phyloP scores from a whole-genome alignment of 148 eudicot genomes.

The Simmondsia chinensis region DNA sequence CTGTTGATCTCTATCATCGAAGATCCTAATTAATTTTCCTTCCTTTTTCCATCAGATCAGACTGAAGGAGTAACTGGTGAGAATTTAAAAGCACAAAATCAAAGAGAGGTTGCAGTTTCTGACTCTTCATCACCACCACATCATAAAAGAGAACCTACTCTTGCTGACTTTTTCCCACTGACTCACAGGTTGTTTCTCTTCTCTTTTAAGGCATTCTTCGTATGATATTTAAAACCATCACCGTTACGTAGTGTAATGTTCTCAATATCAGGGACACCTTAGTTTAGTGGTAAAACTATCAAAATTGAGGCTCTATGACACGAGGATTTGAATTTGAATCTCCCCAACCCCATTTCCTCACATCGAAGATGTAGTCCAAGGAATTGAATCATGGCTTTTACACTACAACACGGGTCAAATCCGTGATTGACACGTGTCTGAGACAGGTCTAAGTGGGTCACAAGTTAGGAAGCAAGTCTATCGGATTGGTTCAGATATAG shows the following conservation, averaged over 20 bases:
- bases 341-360: too few relatives aligned
- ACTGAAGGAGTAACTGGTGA: neutral
- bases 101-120: conserved; percentile 7
- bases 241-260: neutral
- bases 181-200: conserved; percentile 17
- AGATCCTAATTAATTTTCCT: neutral
- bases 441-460: too few relatives aligned
- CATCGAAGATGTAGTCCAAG: too few relatives aligned
- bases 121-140: neutral
- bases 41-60: conserved; percentile 2
- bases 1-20: neutral
- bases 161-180: conserved; percentile 20
- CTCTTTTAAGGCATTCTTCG: neutral
- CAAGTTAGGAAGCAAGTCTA: too few relatives aligned
- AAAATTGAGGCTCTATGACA: neutral
- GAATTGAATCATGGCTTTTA: too few relatives aligned
- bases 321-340: too few relatives aligned
- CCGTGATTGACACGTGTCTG: too few relatives aligned
- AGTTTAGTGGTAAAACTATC: too few relatives aligned
- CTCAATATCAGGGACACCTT: neutral
- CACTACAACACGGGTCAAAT: too few relatives aligned
- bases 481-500: too few relatives aligned
- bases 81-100: conserved; percentile 1
- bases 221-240: neutral
- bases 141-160: conserved; percentile 34